phyloP scores from a whole-genome alignment of 1,284 basidiomycete species.

The Austroboletus novae-zelandiae region DNA sequence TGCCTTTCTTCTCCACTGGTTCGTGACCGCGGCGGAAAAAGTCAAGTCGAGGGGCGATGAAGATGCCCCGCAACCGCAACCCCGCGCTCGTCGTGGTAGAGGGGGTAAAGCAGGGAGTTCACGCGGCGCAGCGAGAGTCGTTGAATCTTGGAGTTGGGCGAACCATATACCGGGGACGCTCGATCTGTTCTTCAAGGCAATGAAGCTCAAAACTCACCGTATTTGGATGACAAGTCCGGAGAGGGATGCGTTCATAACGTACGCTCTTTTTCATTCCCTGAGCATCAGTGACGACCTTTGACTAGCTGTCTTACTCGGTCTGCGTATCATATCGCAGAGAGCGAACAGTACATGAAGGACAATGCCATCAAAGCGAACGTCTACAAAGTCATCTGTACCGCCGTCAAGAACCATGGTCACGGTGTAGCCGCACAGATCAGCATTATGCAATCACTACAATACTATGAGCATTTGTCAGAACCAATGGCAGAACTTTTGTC shows the following conservation, averaged over 20 bases:
- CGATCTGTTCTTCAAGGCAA: constrained; percentile 65
- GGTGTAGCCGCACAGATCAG: constrained; percentile 82
- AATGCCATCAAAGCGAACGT: constrained; percentile 70
- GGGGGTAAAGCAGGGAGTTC: constrained; percentile 55
- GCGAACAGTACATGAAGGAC: constrained; percentile 85
- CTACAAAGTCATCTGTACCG: constrained; percentile 88
- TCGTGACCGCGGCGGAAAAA: constrained; percentile 74
- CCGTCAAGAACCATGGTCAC: constrained; percentile 91
- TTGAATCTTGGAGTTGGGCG: constrained; percentile 72
- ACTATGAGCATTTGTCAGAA: constrained; percentile 93
- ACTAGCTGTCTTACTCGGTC: constrained; percentile 83
- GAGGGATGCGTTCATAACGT: constrained; percentile 82
- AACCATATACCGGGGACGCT: constrained; percentile 73
- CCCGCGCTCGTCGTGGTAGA: constrained; percentile 53
- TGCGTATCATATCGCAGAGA: constrained; percentile 85
- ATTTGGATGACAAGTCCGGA: constrained; percentile 88
- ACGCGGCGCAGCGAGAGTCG: constrained; percentile 41
- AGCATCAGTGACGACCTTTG: neutral
- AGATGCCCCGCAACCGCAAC: constrained; percentile 46
- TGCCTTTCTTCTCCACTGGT: constrained; percentile 86
- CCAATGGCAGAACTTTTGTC: constrained; percentile 90
- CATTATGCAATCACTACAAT: constrained; percentile 91
- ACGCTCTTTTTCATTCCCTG: constrained; percentile 20
- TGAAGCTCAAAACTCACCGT: constrained; percentile 73
- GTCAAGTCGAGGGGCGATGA: constrained; percentile 57